These are phyloP conservation scores for Ascochyta clinopodiicola DNA, from an alignment of 2,329 filamentous ascomycete species.

Conservation along the genomic window DNA sequence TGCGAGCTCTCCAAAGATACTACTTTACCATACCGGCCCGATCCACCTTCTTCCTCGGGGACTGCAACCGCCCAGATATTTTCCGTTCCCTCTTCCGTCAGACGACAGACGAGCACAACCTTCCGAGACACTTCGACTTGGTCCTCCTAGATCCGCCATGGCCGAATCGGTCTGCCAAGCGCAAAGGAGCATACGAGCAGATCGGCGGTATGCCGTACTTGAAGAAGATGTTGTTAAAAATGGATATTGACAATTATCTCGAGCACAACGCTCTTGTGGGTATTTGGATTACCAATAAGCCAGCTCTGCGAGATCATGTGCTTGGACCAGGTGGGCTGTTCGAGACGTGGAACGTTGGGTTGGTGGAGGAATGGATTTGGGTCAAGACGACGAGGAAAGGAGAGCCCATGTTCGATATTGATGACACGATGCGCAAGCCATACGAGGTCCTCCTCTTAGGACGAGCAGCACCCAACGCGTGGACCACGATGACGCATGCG, in stretches of 20 bases:
- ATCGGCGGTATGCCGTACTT: conserved; percentile 56
- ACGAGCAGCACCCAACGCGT: conserved; percentile 42
- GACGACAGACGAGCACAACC: conserved; percentile 47
- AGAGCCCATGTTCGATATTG: conserved; percentile 67
- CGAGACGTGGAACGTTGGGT: conserved; percentile 68
- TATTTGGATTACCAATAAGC: conserved; percentile 80
- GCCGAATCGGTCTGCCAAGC: conserved; percentile 76
- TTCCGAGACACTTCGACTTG: conserved; percentile 66
- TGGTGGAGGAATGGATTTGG: conserved; percentile 78
- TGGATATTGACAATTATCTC: conserved; percentile 55
- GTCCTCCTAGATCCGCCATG: conserved; percentile 80
- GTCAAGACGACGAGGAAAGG: conserved; percentile 72
- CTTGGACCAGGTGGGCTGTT: conserved; percentile 67
- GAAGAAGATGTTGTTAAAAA: conserved; percentile 46
- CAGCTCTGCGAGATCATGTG: conserved; percentile 60
- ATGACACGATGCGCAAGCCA: conserved; percentile 72
- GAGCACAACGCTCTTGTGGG: conserved; percentile 61
- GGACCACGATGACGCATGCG: conserved; percentile 30
- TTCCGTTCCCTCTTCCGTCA: conserved; percentile 49
- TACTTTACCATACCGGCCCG: conserved; percentile 57
- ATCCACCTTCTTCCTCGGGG: conserved; percentile 59
- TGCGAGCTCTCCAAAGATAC: conserved; percentile 22
- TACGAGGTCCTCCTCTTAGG: conserved; percentile 76
- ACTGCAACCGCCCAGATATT: conserved; percentile 43
- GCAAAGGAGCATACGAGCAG: conserved; percentile 61